Conservation (phyloP, 129 eudicot genomes). For the Cynara cardunculus region DNA sequence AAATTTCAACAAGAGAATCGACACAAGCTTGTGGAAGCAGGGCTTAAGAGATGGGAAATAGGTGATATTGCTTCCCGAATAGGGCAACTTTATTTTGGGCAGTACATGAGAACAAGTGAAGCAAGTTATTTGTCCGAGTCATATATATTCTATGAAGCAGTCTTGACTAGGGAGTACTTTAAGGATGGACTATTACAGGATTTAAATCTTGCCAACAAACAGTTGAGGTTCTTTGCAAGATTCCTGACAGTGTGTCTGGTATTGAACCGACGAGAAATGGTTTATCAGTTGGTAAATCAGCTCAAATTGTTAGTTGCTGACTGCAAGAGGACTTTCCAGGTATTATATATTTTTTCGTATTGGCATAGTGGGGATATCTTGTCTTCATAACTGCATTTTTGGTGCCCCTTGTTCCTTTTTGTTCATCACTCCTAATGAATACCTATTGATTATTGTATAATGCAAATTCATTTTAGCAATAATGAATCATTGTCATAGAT, state of each 20-base stretch:
- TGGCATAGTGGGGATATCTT: background rate
- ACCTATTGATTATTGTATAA: background rate
- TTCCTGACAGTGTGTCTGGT: conserved; percentile 80
- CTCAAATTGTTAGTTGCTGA: conserved; percentile 78
- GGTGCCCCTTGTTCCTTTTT: background rate
- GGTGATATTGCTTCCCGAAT: conserved; percentile 97
- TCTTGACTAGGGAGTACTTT: conserved; percentile 88
- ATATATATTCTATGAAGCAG: conserved; percentile 86
- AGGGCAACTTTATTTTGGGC: conserved; percentile 95
- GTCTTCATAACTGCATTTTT: background rate
- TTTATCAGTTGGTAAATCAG: conserved; percentile 78
- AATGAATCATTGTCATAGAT: background rate
- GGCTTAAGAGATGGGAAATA: conserved; percentile 96
- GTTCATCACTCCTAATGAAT: background rate
- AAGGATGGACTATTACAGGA: conserved; percentile 83
- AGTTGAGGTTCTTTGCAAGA: conserved; percentile 80
- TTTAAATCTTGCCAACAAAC: conserved; percentile 80
- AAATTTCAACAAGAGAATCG: conserved; percentile 95
- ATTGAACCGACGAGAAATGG: conserved; percentile 78
- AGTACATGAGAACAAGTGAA: conserved; percentile 92
- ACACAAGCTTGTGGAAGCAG: conserved; percentile 88
- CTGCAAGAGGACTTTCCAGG: conserved; percentile 91
- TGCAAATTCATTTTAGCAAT: background rate
- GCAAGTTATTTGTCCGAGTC: conserved; percentile 88
- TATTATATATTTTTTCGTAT: conserved; percentile 9